Base-by-base conservation (phyloP, 768 basidiomycete genomes). In the Mycena pura region DNA sequence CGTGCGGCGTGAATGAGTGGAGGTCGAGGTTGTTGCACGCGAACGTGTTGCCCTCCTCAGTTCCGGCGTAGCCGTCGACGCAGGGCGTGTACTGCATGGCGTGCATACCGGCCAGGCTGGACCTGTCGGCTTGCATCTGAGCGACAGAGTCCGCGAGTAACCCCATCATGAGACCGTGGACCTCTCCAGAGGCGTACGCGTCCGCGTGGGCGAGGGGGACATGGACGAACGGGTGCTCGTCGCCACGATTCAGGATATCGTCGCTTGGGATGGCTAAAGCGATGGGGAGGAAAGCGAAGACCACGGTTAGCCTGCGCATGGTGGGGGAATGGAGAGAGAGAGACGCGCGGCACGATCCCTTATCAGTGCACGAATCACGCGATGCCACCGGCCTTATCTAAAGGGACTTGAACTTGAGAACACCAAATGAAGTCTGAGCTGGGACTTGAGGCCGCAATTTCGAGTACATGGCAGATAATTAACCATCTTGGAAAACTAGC, bases 1-100 rank as follows among this genome's bases (percentile, higher is more conserved):
- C 56, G 49, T 66, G 64, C 21, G 64, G 60, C 7, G 57, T 62
- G 57, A 62, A 66, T 15, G 64, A 62, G 47, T 62, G 59, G 34
- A 66, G 27, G 14, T 66, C 64, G 32, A 66, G 56, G 31, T 62
- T 62, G 40, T 59, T 66, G 57, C 64, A 66, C 28, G 52, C 8
- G 43, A 31, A 66, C 1, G 52, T 66, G 36, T 51, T 59, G 51
- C 36, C 43, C 47, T 58, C 60, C 36, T 50, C 57, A 2, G 47
- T 62, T 29, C 64, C 64, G 24, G 64, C 64, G 32, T 62, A 66
- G 6, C 64, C 64, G 17, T 22, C 48, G 13, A 62, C 52, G n/a
- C 64, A 66, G 8, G 64, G 64, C 21, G 64, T 62, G 51, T 40
- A 58, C 40, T 55, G 41, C 41, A 66, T 62, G 3, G 56, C 51